Conservation (phyloP, 495 filamentous ascomycete species). For the Xylaria intraflava region DNA sequence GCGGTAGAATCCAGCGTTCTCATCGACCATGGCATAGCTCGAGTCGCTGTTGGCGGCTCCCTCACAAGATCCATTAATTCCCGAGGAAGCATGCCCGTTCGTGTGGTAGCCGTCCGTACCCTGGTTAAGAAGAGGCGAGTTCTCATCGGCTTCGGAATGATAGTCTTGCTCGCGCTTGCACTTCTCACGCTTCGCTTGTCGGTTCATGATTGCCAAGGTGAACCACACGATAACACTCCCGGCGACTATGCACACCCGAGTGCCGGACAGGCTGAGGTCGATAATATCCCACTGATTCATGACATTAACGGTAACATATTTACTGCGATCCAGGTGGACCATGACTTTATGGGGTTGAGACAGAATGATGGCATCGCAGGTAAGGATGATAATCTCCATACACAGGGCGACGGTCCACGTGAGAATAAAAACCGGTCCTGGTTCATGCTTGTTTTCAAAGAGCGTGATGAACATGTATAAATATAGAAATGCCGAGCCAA, state of each 20-base stretch:
- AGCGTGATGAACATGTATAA: conserved; percentile 66
- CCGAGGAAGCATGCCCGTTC: conserved; percentile 21
- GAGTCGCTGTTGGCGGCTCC: conserved; percentile 23
- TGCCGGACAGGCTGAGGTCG: conserved; percentile 41
- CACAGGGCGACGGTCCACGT: conserved; percentile 65
- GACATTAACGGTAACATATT: conserved; percentile 14
- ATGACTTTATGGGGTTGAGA: conserved; percentile 49
- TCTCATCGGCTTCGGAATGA: conserved; percentile 37
- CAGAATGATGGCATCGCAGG: conserved; percentile 56
- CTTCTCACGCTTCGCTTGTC: conserved; percentile 27
- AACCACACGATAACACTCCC: conserved; percentile 38
- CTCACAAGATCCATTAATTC: conserved; percentile 21
- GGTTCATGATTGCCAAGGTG: conserved; percentile 22
- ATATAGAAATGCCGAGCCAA: conserved; percentile 56
- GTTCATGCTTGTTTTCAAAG: conserved; percentile 69
- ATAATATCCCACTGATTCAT: conserved; percentile 44
- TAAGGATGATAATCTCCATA: conserved; percentile 63
- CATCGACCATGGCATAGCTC: conserved; percentile 33
- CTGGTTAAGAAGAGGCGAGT: conserved; percentile 42
- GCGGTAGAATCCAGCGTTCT: conserved; percentile 47
- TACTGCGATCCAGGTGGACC: conserved; percentile 13
- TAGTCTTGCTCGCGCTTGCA: conserved; percentile 40
- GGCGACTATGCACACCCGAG: conserved; percentile 33
- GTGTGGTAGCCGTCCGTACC: conserved; percentile 29
- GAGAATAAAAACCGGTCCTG: conserved; percentile 62